Evolutionary conservation across 2,329 filamentous ascomycete species (phyloP), one percentile per base, ranked within the genome.

Genomic region (Claviceps spartinae): DNA sequence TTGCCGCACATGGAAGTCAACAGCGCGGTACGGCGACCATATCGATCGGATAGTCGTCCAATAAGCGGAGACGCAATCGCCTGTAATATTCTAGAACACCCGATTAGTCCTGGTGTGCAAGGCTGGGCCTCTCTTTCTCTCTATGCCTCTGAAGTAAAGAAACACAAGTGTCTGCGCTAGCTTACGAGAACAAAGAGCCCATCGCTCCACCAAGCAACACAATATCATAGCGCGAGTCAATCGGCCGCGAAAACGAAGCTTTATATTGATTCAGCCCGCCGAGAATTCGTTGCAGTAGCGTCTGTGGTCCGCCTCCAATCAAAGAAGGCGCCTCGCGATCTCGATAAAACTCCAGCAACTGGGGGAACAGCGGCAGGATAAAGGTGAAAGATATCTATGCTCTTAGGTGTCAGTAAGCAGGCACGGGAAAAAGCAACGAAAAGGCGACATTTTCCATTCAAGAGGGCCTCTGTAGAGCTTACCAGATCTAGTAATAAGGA

Each of bases 201-300:
- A 98, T 75, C 22, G 91, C 93, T 47, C 93, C 93, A 51, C 93
- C 93, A 5, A 98, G 80, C 44, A 98, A 78, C 26, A 98, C 90
- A 59, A 97, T 95, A 65, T 98, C 93, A 74, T 98, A 95, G 72
- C 88, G 83, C 53, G 90, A 90, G 64, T 95, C 91, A 67, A 98
- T 97, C 45, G 91, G 90, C 52, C 84, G 83, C 44, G 88, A 83
- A 64, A 98, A 98, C 53, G 87, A 80, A 58, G 90, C 85, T 70
- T 98, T 98, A 79, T 98, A 98, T 46, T 86, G 77, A 65, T 98
- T 96, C 50, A 98, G 78, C 59, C 86, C 90, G 60, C 77, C 74
- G 56, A 98, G 78, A 52, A 97, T 81, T 55, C 79, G 79, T 56
- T 88, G 83, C 24, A 98, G 82, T 36, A 95, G 70, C 1, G 87